Base-by-base conservation (phyloP, 345 rosid species). In the Ailanthus altissimus region DNA sequence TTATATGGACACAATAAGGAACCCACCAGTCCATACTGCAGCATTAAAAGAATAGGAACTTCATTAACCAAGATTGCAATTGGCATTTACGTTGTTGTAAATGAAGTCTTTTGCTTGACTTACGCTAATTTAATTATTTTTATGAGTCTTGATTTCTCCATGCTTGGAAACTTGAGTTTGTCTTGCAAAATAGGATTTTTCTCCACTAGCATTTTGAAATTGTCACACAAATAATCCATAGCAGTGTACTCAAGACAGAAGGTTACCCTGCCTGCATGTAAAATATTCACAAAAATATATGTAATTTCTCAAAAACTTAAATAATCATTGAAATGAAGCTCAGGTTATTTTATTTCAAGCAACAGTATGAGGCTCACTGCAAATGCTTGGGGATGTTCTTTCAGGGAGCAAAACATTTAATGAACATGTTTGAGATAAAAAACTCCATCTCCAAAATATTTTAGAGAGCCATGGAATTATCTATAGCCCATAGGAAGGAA, bases 11-110 rank as follows among this genome's bases (percentile, higher is more conserved):
- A 46, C 10, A 51, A 76, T 67, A 26, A 57, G 77, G 75, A 78
- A 42, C 62, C 84, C 88, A 83, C 84, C 83, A 83, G 20, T 77
- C 80, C 83, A 85, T 62, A 38, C 88, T 81, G 73, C 77, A 75
- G 42, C 57, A 73, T 15, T 65, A n/a, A 59, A 77, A 76, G 43
- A 78, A 69, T 53, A 76, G 65, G 28, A 76, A 36, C 4, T 4
- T 43, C 10, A 69, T 26, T 68, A 69, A 58, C 51, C 5, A 50
- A 28, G 21, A 11, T 50, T 69, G 23, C 62, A 51, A 51, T 36
- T 54, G 7, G 23, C 62, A 54, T 8, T 67, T 4, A 7, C 16
- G 9, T 64, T 42, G 38, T 28, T 23, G 5, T 21, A 7, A 23
- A 6, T 4, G 6, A 38, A 9, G 45, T 64, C 45, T 57, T 57